Conservation (phyloP, 306 rosid genomes). For the Alnus rubra region DNA sequence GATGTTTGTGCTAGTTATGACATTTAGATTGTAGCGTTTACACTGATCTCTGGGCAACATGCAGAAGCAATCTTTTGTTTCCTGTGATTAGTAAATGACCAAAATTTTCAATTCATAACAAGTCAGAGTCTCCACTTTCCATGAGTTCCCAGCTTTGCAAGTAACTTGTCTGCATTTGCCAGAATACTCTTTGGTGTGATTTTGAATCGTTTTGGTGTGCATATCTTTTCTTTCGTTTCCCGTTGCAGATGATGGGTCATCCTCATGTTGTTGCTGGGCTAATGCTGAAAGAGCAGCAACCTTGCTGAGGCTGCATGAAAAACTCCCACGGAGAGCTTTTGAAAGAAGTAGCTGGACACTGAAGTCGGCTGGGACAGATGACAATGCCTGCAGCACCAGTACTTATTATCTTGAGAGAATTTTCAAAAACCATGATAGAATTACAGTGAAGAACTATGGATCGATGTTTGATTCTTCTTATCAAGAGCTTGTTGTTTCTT, state of each 20-base stretch:
- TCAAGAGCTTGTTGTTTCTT: slow-evolving; percentile 62
- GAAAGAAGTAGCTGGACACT: slow-evolving; percentile 23
- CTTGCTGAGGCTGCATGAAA: slow-evolving; percentile 67
- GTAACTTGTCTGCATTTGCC: neutral
- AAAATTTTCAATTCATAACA: neutral
- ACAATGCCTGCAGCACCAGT: slow-evolving; percentile 24
- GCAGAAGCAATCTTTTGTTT: neutral
- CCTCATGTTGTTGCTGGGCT: slow-evolving; percentile 84
- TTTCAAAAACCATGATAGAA: slow-evolving; percentile 50
- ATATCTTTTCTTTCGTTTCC: slow-evolving; percentile 9
- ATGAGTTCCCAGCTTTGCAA: neutral
- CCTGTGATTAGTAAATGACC: neutral
- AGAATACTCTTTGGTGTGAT: neutral
- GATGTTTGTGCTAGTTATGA: neutral
- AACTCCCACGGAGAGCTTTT: slow-evolving; percentile 39
- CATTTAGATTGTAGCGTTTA: neutral
- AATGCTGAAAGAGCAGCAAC: slow-evolving; percentile 74
- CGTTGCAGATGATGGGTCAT: slow-evolving; percentile 82
- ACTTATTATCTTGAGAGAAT: slow-evolving; percentile 52
- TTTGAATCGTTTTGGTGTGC: neutral
- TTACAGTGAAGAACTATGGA: slow-evolving; percentile 64
- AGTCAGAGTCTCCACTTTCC: neutral
- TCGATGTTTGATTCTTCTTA: slow-evolving; percentile 52
- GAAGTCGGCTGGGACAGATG: slow-evolving; percentile 18
- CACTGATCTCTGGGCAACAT: neutral